A percentile compares a stretch with the other conserved stretches of the same genome.
Conservation (phyloP, 2,329 filamentous ascomycete species). For the Penicillium sp. region DNA sequence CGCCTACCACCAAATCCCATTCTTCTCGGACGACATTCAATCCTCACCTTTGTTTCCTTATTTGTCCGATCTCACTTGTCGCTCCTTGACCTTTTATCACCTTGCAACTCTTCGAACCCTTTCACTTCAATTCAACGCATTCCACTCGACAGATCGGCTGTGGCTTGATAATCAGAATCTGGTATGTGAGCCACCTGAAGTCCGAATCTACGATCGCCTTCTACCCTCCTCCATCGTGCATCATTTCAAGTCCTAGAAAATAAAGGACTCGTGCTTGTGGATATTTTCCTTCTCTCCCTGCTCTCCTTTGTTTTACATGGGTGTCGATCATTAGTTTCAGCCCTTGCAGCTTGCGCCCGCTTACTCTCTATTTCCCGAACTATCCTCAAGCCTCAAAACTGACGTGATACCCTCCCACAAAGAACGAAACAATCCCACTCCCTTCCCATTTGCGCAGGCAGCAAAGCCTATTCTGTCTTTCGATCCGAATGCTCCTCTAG, state of each 20-base stretch:
- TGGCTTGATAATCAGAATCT: slow-evolving; percentile 17
- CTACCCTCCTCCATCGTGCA: background rate
- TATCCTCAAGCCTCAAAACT: slow-evolving; percentile 13
- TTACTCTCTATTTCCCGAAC: slow-evolving; percentile 23
- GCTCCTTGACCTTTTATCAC: background rate
- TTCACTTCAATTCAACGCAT: background rate
- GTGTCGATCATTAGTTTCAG: slow-evolving; percentile 37
- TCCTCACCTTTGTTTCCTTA: slow-evolving; percentile 1
- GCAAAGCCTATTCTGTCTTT: slow-evolving; percentile 41
- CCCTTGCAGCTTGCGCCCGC: slow-evolving; percentile 35
- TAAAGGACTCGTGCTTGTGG: slow-evolving; percentile 21
- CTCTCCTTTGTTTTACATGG: slow-evolving; percentile 22
- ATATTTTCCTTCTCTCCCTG: slow-evolving; percentile 6
- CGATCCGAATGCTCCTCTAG: slow-evolving; percentile 40
- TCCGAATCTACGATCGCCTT: slow-evolving; percentile 5
- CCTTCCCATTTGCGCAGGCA: slow-evolving; percentile 47
- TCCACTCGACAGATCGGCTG: background rate
- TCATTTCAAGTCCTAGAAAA: slow-evolving; percentile 3
- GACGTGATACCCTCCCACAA: slow-evolving; percentile 30
- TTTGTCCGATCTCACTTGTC: background rate
- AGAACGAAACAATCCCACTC: slow-evolving; percentile 23
- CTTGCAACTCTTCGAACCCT: background rate
- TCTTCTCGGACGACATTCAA: background rate
- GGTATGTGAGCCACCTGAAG: slow-evolving; percentile 25
- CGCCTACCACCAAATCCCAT: slow-evolving; percentile 19